Evolutionary conservation across 2,329 filamentous ascomycete genomes (phyloP).

Genomic region (Exophiala spinifera): DNA sequence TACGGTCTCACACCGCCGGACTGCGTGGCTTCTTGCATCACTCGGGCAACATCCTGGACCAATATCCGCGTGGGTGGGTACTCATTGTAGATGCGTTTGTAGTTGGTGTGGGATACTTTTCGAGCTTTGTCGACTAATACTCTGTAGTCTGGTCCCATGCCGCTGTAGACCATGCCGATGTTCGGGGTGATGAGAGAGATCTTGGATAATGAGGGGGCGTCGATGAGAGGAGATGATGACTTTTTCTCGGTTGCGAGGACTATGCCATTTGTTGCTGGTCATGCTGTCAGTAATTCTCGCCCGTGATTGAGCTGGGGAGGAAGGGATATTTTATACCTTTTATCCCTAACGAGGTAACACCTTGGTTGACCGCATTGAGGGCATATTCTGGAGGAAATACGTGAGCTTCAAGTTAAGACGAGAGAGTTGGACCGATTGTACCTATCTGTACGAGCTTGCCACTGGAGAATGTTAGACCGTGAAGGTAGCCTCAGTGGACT

Average conservation of each 20-base stretch:
- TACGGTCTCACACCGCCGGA: slow-evolving; percentile 96
- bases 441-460: slow-evolving; percentile 99
- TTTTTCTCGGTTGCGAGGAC: slow-evolving; percentile 99
- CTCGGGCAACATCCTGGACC: slow-evolving; percentile 94
- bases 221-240: slow-evolving; percentile 94
- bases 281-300: slow-evolving; percentile 2
- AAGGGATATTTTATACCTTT: slow-evolving; percentile 64
- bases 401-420: slow-evolving; percentile 18
- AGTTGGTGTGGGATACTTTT: slow-evolving; percentile 95
- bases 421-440: slow-evolving; percentile 42
- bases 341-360: slow-evolving; percentile 96
- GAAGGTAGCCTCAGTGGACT: slow-evolving; percentile 9
- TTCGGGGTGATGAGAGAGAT: slow-evolving; percentile 97
- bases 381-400: slow-evolving; percentile 74
- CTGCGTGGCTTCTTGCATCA: slow-evolving; percentile 99
- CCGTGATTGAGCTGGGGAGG: not conserved
- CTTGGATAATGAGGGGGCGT: slow-evolving; percentile 91
- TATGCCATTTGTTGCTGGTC: slow-evolving; percentile 90
- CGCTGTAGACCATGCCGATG: slow-evolving; percentile 99
- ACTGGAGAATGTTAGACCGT: slow-evolving; percentile 57
- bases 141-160: slow-evolving; percentile 98
- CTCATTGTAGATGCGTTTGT: slow-evolving; percentile 99
- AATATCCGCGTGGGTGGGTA: slow-evolving; percentile 99
- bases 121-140: slow-evolving; percentile 96
- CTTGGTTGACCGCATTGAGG: slow-evolving; percentile 97